These are phyloP conservation scores for Fagus sylvatica DNA, from an alignment of 306 rosid species.

Conservation along the genomic window DNA sequence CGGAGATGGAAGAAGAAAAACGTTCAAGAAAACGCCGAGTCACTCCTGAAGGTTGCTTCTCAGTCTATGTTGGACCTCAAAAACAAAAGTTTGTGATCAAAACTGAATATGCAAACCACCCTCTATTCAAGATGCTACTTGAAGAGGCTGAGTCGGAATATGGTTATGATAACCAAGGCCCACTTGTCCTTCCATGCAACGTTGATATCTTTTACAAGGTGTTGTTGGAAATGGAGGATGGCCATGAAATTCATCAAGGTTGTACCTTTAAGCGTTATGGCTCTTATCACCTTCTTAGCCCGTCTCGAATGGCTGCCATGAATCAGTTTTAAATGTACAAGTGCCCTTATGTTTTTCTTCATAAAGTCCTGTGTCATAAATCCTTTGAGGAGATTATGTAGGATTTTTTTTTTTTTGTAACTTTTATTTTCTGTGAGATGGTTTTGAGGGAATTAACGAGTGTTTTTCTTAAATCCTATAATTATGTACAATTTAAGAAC, in stretches of 20 bases:
- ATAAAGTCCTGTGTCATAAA: neutral
- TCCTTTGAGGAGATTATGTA: too few relatives aligned
- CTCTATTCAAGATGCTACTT: constrained; percentile 67
- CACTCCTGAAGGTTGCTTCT: constrained; percentile 71
- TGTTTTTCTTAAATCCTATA: too few relatives aligned
- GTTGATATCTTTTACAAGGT: constrained; percentile 65
- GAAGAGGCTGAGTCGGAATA: constrained; percentile 90
- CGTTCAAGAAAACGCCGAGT: constrained; percentile 12
- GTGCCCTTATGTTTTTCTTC: neutral
- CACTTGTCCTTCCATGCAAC: constrained; percentile 70
- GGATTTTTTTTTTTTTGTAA: too few relatives aligned
- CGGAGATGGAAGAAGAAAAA: constrained; percentile 1
- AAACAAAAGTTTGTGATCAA: constrained; percentile 66
- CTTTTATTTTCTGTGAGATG: too few relatives aligned
- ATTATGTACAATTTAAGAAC: too few relatives aligned
- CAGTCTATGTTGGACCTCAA: constrained; percentile 77
- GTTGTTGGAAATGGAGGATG: constrained; percentile 64
- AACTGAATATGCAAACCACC: constrained; percentile 70
- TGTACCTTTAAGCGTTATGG: constrained; percentile 50
- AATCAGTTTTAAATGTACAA: constrained; percentile 37
- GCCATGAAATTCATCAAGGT: constrained; percentile 27
- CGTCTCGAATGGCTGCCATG: constrained; percentile 34
- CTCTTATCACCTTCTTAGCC: constrained; percentile 55
- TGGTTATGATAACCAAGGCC: constrained; percentile 68
- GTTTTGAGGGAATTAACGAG: too few relatives aligned